Evolutionary conservation across 2,329 filamentous ascomycete genomes (phyloP), one percentile per base, ranked within the genome.

Genomic region (Fonsecaea multimorphosa): DNA sequence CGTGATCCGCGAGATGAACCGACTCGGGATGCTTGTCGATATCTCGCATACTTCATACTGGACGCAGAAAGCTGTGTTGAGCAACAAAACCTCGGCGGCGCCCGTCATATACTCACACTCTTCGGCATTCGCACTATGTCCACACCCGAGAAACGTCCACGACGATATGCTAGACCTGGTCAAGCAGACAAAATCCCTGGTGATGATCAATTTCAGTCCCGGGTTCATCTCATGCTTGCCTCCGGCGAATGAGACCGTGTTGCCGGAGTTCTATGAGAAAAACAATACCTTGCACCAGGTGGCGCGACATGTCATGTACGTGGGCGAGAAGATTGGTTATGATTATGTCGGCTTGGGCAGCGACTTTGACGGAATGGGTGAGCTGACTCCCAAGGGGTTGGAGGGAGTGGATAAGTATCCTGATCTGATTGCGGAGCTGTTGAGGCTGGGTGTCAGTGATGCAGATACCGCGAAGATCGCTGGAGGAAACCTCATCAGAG

Each of bases 11-110:
- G 94, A 98, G 81, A 97, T 98, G 93, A 98, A 97, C 76, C 86
- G 94, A 2, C 82, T 97, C 1, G 94, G 94, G 29, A 93, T 97
- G 89, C 87, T 97, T n/a, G 91, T 98, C 46, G 94, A 97, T 75
- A 83, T 97, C 38, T 85, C 91, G 6, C 94, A 97, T 76, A 87
- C 89, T 27, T 85, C 90, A 72, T 85, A 86, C 63, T 90, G 94
- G 66, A 97, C 93, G 0, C 95, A 96, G 91, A 80, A 88, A 6
- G 91, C 97, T 72, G 91, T 94, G 0, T 85, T 97, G 0, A 81
- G 84, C 63, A 70, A 72, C 61, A 58, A 51, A 12, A 71, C 64
- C n/a, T 71, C 68, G 27, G 57, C 57, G 5, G 93, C 94, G 0
- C 93, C 94, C 0, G 85, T 95, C 4, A 95, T 97, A 64, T 97